These are phyloP conservation scores for Apiotrichum porosum DNA, from an alignment of 1,284 basidiomycete species.

Conservation along the genomic window DNA sequence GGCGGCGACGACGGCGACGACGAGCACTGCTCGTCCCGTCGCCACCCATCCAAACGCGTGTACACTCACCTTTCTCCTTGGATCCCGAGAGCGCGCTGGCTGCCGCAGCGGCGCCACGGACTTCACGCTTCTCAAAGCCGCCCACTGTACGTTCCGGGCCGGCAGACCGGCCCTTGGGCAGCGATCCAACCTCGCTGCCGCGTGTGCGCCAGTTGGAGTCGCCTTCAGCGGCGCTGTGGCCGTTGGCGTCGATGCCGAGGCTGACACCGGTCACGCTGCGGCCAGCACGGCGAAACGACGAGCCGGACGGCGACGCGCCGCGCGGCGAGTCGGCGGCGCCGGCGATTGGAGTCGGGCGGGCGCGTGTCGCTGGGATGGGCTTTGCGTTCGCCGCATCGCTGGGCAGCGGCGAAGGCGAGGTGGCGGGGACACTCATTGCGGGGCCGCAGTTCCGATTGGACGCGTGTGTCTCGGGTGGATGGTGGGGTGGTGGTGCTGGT, in stretches of 20 bases:
- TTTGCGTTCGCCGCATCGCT: conserved; percentile 16
- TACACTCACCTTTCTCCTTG: conserved; percentile 19
- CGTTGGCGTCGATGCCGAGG: conserved; percentile 9
- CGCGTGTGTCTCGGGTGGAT: too few species aligned
- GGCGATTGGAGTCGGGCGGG: conserved; percentile 33
- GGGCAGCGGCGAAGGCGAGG: background rate
- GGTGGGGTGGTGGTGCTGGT: too few species aligned
- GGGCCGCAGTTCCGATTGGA: too few species aligned
- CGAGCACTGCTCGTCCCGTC: background rate
- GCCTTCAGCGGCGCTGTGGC: conserved; percentile 9
- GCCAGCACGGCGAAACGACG: conserved; percentile 5
- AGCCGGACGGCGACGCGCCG: conserved; percentile 6
- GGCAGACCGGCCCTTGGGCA: conserved; percentile 6
- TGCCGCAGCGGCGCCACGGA: conserved; percentile 10
- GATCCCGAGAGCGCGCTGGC: conserved; percentile 13
- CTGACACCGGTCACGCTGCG: conserved; percentile 6
- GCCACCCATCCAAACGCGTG: too few species aligned
- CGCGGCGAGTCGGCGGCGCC: conserved; percentile 1
- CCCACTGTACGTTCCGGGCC: conserved; percentile 33
- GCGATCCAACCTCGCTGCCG: conserved; percentile 3
- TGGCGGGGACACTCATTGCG: conserved; percentile 24
- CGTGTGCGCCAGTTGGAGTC: conserved; percentile 30
- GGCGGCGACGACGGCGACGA: too few species aligned
- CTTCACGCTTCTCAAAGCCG: conserved; percentile 35
- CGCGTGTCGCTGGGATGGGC: conserved; percentile 33